Base-by-base conservation (phyloP, 768 basidiomycete genomes). In the Dentipellis fragilis region DNA sequence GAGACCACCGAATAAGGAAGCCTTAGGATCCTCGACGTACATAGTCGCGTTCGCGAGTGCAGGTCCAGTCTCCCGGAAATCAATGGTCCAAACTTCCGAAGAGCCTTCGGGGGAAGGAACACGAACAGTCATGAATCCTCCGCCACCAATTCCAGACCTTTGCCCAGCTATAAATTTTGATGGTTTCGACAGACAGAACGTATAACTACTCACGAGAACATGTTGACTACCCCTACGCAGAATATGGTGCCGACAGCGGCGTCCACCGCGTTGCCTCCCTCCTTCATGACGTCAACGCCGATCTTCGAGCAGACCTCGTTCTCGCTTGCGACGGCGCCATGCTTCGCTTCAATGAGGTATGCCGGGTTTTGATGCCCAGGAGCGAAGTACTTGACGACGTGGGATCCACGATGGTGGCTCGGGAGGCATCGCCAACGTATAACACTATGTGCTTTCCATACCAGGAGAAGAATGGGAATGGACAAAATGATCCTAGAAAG, bases 181-280 rank as follows among this genome's bases (percentile, higher is more conserved):
- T 29, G 51, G 29, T 29, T 29, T 11, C 61, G 62, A 3, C 9
- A 38, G 38, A 58, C 62, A 11, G 19, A 56, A 38, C 39, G 46
- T 10, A 17, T 36, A 22, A 62, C 39, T 17, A 77, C 82, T 66
- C 64, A 93, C 78, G 89, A 90, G 67, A 93, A 96, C 84, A 91
- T 91, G 67, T 93, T 93, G 51, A 92, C 81, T 2, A 89, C 85
- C 5, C 89, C 87, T 36, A 73, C 72, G 66, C 95, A 97, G 22
- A 97, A 73, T 0, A 85, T 81, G 0, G 88, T 78, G 19, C 83
- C 80, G 54, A 97, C 82, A 0, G 83, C 87, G 0, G 95, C 85
- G 61, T 98, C 95, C 14, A 95, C 81, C 0, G 94, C 93, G 63
- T 89, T 94, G 16, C 95, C 95, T 23, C 93, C 93, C 8, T 81